phyloP scores from a whole-genome alignment of 306 rosid species.

The Cajanus cajan region DNA sequence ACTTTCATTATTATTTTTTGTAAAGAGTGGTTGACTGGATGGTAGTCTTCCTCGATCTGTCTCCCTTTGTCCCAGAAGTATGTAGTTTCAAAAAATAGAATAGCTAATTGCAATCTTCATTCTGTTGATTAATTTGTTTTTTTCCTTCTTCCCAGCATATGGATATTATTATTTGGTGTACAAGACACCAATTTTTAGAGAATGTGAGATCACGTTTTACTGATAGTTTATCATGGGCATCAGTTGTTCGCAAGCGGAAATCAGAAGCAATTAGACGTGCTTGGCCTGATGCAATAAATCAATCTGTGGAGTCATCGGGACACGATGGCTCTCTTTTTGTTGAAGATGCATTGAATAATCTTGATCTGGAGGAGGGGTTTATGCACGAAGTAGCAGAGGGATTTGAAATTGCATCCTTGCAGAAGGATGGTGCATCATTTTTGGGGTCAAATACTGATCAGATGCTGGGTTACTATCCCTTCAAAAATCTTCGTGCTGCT shows the following conservation, averaged over 20 bases:
- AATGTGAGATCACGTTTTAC: slow-evolving; percentile 51
- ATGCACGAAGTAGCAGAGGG: slow-evolving; percentile 50
- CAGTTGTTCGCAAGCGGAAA: slow-evolving; percentile 65
- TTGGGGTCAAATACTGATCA: slow-evolving; percentile 60
- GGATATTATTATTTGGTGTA: slow-evolving; percentile 90
- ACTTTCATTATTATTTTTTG: slow-evolving; percentile 11
- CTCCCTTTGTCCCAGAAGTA: not conserved
- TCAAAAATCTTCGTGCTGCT: slow-evolving; percentile 75
- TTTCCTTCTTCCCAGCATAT: slow-evolving; percentile 66
- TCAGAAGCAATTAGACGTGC: slow-evolving; percentile 77
- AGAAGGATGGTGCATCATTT: slow-evolving; percentile 51
- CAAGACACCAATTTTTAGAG: slow-evolving; percentile 74
- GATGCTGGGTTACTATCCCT: slow-evolving; percentile 71
- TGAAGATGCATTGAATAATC: slow-evolving; percentile 86
- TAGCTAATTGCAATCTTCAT: slow-evolving; percentile 17
- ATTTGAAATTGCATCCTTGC: slow-evolving; percentile 59
- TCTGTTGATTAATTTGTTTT: slow-evolving; percentile 8
- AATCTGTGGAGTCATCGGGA: slow-evolving; percentile 57
- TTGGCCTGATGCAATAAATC: slow-evolving; percentile 86
- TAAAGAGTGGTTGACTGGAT: not conserved
- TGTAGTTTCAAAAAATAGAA: slow-evolving; percentile 13
- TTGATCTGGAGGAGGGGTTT: slow-evolving; percentile 63
- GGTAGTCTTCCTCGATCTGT: slow-evolving; percentile 5
- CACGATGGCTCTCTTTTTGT: slow-evolving; percentile 76
- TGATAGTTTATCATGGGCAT: slow-evolving; percentile 62